Base-by-base conservation (phyloP, 805 yeast genomes). In the Metschnikowia lachancei region DNA sequence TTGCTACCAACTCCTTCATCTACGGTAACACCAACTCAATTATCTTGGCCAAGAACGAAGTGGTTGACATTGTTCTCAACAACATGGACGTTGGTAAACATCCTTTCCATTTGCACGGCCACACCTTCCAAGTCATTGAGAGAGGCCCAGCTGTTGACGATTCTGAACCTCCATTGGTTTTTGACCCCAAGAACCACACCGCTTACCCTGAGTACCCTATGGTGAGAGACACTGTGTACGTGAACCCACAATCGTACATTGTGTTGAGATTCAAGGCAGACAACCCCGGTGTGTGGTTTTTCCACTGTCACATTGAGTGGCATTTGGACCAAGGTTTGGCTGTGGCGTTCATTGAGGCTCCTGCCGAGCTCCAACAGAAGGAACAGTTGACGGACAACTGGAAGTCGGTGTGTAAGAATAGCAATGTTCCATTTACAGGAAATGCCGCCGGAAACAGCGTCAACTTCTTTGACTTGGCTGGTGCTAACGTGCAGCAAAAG, bases 231-330 rank as follows among this genome's bases (percentile, higher is more conserved):
- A 80, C 85, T 10, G 70, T 85, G 11, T 84, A 82, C 59, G 87
- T 86, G 39, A 78, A 82, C 63, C 90, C 95, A 26, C 87, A 87
- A 62, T 90, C 97, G 1, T 83, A 87, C 71, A 77, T 90, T 60
- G 91, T 88, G 28, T 62, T 92, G 52, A 80, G 98, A 64, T 92
- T 90, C 76, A 80, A 78, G 61, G 95, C 98, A 44, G 83, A 86
- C 65, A 92, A 94, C 67, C 99, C 99, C 28, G 99, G 99, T 74
- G 91, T 91, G 36, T 92, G 99, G 99, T 80, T 83, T 67, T 94
- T 94, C 95, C 99, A 92, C 73, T 92, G 99, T 71, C 99, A 92
- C 66, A 86, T 92, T 61, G 98, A 94, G 66, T 92, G 99, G 99
- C 99, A 92, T 73, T 78, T 92, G 75, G 78, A 83, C 61, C 98